Evolutionary conservation across 176 grass and related monocot genomes (phyloP), one percentile per base, ranked within the genome.

Genomic region (Oropetium thomaeum): DNA sequence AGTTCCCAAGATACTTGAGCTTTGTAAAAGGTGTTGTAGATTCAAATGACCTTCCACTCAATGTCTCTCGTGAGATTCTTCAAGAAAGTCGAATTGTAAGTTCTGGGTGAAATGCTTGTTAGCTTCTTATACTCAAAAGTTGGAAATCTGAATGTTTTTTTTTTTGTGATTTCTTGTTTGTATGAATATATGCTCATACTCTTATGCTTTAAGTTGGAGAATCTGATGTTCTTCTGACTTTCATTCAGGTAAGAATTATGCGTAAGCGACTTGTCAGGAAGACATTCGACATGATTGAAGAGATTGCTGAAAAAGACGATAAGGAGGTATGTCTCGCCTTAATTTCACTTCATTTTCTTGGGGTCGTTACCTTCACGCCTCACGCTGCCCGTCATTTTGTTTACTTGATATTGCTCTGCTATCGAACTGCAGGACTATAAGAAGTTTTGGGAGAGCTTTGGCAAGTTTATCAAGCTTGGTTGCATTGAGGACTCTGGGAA

Each of bases 211-310:
- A n/a, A n/a, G n/a, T n/a, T n/a, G n/a, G n/a, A n/a, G n/a, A n/a
- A n/a, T n/a, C n/a, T n/a, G n/a, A n/a, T n/a, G n/a, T n/a, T n/a
- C n/a, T n/a, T n/a, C n/a, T n/a, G n/a, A n/a, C n/a, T n/a, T 8
- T 43, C 22, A 14, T 75, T 52, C 74, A 96, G 92, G 89, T 96
- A 58, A 86, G 92, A 57, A 96, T 96, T 62, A 96, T 96, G 92
- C 84, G 89, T 4, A 96, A 96, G 79, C 75, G 92, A 57, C 92
- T 96, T 76, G 92, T 96, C 31, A 81, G 89, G 69, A 96, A 96
- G 74, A 96, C 89, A n/a, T 96, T 92, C 82, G 89, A 96, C 86
- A 96, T 96, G 92, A 92, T 96, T 63, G 84, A 96, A 84, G 92
- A 96, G 41, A 65, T 96, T 53, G 74, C 89, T 5, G 92, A 91